These are phyloP conservation scores for Chrysopogon serrulatus DNA, from an alignment of 176 grass and related monocot species.

Conservation along the genomic window DNA sequence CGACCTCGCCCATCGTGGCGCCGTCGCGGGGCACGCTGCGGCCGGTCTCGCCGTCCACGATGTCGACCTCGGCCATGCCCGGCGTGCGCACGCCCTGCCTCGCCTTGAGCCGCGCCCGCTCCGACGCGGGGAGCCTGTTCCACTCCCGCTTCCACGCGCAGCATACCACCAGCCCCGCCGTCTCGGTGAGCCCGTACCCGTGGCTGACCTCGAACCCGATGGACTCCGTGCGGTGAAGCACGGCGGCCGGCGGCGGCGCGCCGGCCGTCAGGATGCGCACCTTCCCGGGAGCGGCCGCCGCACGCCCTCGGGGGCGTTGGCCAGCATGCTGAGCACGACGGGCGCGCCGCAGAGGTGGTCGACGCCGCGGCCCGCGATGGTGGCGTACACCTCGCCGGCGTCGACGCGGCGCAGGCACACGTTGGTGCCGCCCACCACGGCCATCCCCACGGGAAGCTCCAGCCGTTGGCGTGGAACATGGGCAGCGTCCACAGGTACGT, in stretches of 20 bases:
- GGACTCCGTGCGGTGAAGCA: conserved; percentile 54
- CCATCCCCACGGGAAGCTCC: conserved; percentile 87
- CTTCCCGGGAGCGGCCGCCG: conserved; percentile 31
- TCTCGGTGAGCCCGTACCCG: conserved; percentile 84
- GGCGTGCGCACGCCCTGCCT: conserved; percentile 51
- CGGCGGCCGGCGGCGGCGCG: conserved; percentile 63
- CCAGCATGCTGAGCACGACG: conserved; percentile 90
- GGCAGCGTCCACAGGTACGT: conserved; percentile 86
- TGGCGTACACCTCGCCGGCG: conserved; percentile 35
- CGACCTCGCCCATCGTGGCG: not conserved
- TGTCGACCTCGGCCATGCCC: not conserved
- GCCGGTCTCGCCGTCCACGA: not conserved
- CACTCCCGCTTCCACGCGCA: conserved; percentile 82
- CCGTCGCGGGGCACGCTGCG: not conserved
- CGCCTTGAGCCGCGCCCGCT: conserved; percentile 66
- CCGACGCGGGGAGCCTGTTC: conserved; percentile 55
- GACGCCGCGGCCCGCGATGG: conserved; percentile 34
- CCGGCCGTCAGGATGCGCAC: conserved; percentile 61
- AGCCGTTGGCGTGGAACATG: conserved; percentile 94
- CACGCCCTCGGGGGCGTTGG: conserved; percentile 48
- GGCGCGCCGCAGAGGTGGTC: conserved; percentile 88
- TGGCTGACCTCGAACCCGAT: conserved; percentile 72
- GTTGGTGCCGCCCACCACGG: conserved; percentile 69
- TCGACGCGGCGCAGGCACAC: conserved; percentile 74
- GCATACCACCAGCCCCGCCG: conserved; percentile 37